These are phyloP conservation scores for Mentha longifolia DNA, from an alignment of 257 asterid species.

Conservation along the genomic window DNA sequence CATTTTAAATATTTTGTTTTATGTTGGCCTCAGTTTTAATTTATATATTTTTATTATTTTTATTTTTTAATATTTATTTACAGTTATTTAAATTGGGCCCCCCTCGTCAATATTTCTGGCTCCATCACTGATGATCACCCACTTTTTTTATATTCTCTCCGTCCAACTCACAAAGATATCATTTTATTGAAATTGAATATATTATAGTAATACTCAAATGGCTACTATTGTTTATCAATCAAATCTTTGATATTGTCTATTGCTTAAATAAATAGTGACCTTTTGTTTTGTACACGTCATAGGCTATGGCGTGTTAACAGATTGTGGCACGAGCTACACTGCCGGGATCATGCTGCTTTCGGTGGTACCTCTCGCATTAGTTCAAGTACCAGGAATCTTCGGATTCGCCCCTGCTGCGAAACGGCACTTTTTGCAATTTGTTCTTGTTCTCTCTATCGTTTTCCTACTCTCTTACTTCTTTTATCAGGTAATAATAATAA, in stretches of 20 bases:
- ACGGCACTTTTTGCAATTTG: conserved; percentile 34
- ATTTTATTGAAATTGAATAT: too few species aligned
- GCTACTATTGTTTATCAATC: background rate
- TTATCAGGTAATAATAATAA: conserved; percentile 55
- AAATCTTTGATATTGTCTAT: background rate
- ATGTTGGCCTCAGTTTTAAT: too few species aligned
- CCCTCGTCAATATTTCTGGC: too few species aligned
- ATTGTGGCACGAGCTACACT: conserved; percentile 47
- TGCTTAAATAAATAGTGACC: too few species aligned
- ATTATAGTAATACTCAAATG: too few species aligned
- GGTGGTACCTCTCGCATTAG: conserved; percentile 49
- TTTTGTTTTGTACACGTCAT: background rate
- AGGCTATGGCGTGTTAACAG: conserved; percentile 60
- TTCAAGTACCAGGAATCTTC: conserved; percentile 44
- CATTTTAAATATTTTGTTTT: too few species aligned
- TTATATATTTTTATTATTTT: too few species aligned
- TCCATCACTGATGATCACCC: too few species aligned
- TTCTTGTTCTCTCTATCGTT: conserved; percentile 47
- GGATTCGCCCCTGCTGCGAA: conserved; percentile 34
- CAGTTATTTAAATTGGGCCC: too few species aligned
- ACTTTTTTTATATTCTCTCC: background rate
- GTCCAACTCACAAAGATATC: too few species aligned
- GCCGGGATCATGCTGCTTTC: conserved; percentile 64
- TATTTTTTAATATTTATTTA: too few species aligned
- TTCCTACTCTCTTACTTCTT: conserved; percentile 59